A percentile compares a stretch with the other conserved stretches of the same genome.
Conservation (phyloP, 208 protist genomes). For the Crithidia brevicula region DNA sequence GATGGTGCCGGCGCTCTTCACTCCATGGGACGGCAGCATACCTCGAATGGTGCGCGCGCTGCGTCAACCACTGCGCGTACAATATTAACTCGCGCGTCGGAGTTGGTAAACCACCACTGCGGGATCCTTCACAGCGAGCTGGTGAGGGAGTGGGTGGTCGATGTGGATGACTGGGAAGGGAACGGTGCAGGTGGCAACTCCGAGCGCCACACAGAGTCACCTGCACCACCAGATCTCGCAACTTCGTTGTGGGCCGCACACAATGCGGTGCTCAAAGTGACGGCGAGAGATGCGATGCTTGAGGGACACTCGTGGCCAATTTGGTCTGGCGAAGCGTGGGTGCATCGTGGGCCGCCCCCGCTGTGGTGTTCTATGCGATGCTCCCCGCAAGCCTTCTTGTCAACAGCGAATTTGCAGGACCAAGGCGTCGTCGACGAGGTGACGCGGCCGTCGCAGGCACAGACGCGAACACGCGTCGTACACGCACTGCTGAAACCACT, state of each 20-base stretch:
- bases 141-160: constrained; percentile 7
- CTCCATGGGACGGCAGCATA: no score
- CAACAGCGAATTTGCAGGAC: no score
- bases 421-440: no score
- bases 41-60: no score
- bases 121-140: constrained; percentile 18
- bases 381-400: no score
- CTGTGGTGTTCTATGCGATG: constrained; percentile 1
- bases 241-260: constrained; percentile 16
- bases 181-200: no score
- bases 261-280: not conserved
- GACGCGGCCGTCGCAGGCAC: no score
- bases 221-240: constrained; percentile 4
- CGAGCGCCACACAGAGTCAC: not conserved
- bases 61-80: not conserved
- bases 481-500: no score
- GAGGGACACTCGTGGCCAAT: not conserved
- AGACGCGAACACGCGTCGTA: no score
- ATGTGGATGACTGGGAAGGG: not conserved
- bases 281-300: not conserved
- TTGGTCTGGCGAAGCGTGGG: constrained; percentile 12
- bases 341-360: constrained; percentile 5
- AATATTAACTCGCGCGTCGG: constrained; percentile 5
- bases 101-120: constrained; percentile 13
- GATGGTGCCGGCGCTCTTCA: no score